These are phyloP conservation scores for Citrus glauca DNA, from an alignment of 345 rosid genomes.

Conservation along the genomic window DNA sequence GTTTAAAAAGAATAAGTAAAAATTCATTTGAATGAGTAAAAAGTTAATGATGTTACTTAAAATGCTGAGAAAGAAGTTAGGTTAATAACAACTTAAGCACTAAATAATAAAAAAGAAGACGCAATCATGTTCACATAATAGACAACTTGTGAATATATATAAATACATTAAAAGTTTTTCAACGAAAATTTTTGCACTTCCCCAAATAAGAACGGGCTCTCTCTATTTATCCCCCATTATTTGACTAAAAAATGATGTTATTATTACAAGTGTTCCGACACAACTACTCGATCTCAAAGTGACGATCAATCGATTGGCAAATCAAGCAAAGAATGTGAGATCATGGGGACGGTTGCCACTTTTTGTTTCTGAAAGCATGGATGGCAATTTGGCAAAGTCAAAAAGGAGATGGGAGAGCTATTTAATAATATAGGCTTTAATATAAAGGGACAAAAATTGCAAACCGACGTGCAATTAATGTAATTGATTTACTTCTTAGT, in stretches of 20 bases:
- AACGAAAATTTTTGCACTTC: no score
- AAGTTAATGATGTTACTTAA: no score
- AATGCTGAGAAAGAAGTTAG: no score
- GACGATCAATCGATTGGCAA: neutral
- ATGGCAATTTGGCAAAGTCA: neutral
- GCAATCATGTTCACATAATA: constrained; percentile 12
- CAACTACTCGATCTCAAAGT: neutral
- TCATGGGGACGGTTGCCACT: neutral
- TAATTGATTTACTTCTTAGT: no score
- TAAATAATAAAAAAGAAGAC: no score
- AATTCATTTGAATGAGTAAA: no score
- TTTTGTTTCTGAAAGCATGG: no score
- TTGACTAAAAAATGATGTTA: neutral
- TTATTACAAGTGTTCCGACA: neutral
- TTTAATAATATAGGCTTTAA: neutral
- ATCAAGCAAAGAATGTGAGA: neutral
- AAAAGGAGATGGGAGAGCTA: neutral
- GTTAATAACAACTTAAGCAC: no score
- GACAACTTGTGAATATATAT: neutral
- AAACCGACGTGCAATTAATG: neutral
- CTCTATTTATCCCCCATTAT: neutral
- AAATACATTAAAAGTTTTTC: no score
- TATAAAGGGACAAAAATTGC: neutral
- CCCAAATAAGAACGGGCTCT: no score
- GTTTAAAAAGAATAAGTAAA: no score